Percentiles rank a stretch among this genome's conserved stretches.
These are phyloP conservation scores for Fraxinus excelsior DNA, from an alignment of 257 asterid genomes.

Conservation along the genomic window DNA sequence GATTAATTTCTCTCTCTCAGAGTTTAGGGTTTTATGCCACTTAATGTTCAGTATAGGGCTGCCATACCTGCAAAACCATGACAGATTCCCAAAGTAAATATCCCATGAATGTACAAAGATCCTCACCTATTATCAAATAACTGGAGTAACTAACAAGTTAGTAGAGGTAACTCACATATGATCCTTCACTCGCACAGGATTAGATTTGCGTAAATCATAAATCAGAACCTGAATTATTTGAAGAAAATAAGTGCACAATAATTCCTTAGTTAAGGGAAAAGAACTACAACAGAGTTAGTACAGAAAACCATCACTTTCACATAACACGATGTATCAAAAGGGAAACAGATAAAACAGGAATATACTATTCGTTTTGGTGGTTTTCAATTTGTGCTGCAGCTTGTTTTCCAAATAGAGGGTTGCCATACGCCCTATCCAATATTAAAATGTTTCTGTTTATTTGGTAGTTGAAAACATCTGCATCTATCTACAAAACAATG, in stretches of 20 bases:
- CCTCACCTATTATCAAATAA: not conserved
- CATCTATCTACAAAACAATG: slow-evolving; percentile 17
- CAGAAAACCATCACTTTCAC: not conserved
- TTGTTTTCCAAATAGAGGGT: slow-evolving; percentile 8
- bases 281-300: not conserved
- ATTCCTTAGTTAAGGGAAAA: not conserved
- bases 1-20: slow-evolving; percentile 65
- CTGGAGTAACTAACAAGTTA: not conserved
- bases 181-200: slow-evolving; percentile 76
- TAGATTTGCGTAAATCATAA: slow-evolving; percentile 87
- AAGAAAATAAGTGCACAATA: slow-evolving; percentile 18
- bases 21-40: slow-evolving; percentile 88
- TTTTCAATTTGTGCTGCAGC: slow-evolving; percentile 11
- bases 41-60: slow-evolving; percentile 82
- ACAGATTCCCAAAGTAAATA: slow-evolving; percentile 11
- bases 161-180: slow-evolving; percentile 71
- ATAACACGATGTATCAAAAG: not conserved
- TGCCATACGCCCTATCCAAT: slow-evolving; percentile 5
- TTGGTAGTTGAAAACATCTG: not conserved
- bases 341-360: slow-evolving; percentile 1
- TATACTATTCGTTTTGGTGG: not conserved
- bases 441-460: not conserved
- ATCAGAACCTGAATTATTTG: slow-evolving; percentile 61
- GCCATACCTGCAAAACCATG: slow-evolving; percentile 69
- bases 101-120: not conserved